Base-by-base conservation (phyloP, 2,329 filamentous ascomycete genomes). In the Fusarium virguliforme region DNA sequence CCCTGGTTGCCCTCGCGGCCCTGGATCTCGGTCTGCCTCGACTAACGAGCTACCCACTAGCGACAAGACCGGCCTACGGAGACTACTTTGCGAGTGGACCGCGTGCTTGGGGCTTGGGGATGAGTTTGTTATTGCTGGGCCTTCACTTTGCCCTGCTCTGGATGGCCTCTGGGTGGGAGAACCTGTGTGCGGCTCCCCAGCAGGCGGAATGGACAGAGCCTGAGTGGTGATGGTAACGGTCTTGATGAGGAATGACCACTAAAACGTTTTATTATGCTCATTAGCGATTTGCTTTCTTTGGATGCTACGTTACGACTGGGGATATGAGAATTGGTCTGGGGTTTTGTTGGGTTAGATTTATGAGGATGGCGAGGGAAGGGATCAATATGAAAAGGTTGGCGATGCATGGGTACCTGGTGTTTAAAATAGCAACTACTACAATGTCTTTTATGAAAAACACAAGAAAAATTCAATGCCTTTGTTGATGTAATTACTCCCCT, bases 1-100 rank as follows among this genome's bases (percentile, higher is more conserved):
- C 92, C 4, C 82, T 97, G 2, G 81, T 97, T 5, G 80, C 87
- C 4, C 79, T 95, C 8, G 94, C 93, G 8, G 89, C 87, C 1
- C 74, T 94, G 12, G 93, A 95, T 62, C 78, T 90, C n/a, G 85
- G 82, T 24, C 72, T 86, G 35, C 80, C 84, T 4, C 74, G 43
- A 46, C 51, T 65, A 22, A 63, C 56, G 26, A 67, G 48, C 46
- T 59, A 64, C 22, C 53, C 65, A 22, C 64, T 48, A 10, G 51
- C 43, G 41, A 32, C 67, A 32, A 62, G 69, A 28, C 58, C 64
- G 37, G 59, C 62, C 37, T 61, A 70, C 22, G 67, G 65, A 13
- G 64, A 71, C 38, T 62, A 74, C 15, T 62, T 70, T 43, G 58
- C 66, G 26, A 51, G 50, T 15, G 38, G 71, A 9, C 59, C 67